phyloP scores from a whole-genome alignment of 2,329 filamentous ascomycete species.

The Verticillium nonalfalfae region DNA sequence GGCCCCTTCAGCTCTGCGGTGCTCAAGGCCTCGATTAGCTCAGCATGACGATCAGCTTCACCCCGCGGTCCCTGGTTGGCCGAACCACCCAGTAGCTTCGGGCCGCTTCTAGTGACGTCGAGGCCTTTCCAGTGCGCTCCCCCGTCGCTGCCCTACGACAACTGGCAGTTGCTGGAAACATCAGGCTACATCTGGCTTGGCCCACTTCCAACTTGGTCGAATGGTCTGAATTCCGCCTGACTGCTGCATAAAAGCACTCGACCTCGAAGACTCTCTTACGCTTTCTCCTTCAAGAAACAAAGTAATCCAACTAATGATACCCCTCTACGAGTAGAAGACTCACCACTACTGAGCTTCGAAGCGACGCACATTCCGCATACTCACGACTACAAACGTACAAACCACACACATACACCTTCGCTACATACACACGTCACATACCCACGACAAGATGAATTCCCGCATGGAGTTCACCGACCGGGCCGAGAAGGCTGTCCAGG shows the following conservation, averaged over 20 bases:
- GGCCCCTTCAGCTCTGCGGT: not conserved
- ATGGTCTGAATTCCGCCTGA: not conserved
- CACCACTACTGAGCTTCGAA: conserved; percentile 6
- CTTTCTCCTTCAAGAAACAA: not conserved
- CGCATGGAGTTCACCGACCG: conserved; percentile 91
- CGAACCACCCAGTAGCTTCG: not conserved
- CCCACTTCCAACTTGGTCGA: conserved; percentile 9
- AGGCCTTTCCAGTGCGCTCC: conserved; percentile 13
- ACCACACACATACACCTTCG: conserved; percentile 6
- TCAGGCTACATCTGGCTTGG: conserved; percentile 7
- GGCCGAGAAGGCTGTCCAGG: conserved; percentile 82
- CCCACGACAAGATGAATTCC: conserved; percentile 53
- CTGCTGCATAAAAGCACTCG: not conserved
- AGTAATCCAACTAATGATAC: conserved; percentile 6
- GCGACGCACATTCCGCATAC: not conserved
- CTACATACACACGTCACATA: conserved; percentile 14
- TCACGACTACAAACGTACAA: not conserved
- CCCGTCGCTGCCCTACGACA: conserved; percentile 16
- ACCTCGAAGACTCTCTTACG: not conserved
- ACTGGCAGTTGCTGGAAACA: conserved; percentile 3
- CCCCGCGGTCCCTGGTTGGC: not conserved
- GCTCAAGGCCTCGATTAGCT: not conserved
- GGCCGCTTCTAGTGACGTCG: conserved; percentile 16
- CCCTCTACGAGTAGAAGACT: conserved; percentile 9
- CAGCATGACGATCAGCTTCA: not conserved